A percentile compares a stretch with the other conserved stretches of the same genome.
Evolutionary conservation across 2,329 filamentous ascomycete species (phyloP).

Genomic region (Lithohypha guttulata): DNA sequence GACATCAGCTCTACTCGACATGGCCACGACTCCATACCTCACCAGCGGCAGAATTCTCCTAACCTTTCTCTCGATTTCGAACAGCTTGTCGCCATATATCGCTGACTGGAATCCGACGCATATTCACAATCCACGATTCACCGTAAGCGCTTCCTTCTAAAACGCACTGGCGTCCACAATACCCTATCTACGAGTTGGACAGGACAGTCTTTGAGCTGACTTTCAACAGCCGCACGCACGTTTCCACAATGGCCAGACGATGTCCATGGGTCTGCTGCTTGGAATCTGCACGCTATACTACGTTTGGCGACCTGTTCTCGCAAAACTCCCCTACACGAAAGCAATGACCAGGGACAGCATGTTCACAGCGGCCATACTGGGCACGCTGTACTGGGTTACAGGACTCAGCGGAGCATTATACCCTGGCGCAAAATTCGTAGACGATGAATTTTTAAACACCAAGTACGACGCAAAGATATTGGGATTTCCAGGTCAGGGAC

Average conservation of each 20-base stretch:
- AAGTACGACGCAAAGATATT: constrained; percentile 12
- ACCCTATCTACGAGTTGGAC: too few relatives aligned
- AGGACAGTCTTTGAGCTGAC: too few relatives aligned
- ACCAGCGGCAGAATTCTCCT: too few relatives aligned
- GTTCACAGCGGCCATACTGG: constrained; percentile 29
- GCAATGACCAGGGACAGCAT: constrained; percentile 11
- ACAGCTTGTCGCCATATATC: constrained; percentile 21
- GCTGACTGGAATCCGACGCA: constrained; percentile 36
- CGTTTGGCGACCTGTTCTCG: constrained; percentile 9
- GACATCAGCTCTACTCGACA: too few relatives aligned
- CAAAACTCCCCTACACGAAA: not conserved
- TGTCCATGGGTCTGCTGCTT: constrained; percentile 36
- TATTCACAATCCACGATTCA: constrained; percentile 40
- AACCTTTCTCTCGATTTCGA: too few relatives aligned
- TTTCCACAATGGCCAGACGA: constrained; percentile 45
- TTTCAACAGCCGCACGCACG: constrained; percentile 41
- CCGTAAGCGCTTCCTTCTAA: too few relatives aligned
- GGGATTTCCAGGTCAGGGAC: constrained; percentile 29
- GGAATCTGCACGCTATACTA: constrained; percentile 12
- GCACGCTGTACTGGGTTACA: constrained; percentile 36
- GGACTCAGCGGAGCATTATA: constrained; percentile 37
- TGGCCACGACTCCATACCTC: too few relatives aligned
- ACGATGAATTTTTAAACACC: constrained; percentile 35
- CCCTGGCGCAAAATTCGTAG: constrained; percentile 33
- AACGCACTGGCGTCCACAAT: too few relatives aligned